These are phyloP conservation scores for Cytidiella melzeri DNA, from an alignment of 768 basidiomycete species.

Conservation along the genomic window DNA sequence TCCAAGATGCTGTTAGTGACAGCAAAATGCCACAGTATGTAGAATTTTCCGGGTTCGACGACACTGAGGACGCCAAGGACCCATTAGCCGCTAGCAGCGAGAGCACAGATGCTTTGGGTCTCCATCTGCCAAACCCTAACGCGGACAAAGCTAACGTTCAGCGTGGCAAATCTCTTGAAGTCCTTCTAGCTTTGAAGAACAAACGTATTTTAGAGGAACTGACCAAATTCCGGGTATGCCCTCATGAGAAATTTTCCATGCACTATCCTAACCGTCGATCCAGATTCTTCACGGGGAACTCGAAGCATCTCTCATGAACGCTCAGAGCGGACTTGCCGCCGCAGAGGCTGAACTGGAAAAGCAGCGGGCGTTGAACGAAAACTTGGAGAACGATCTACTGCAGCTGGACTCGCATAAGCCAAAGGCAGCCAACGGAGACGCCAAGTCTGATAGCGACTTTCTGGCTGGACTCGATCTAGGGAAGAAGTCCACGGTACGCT, in stretches of 20 bases:
- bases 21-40: constrained; percentile 59
- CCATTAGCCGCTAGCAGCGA: constrained; percentile 19
- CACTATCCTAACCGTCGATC: not conserved
- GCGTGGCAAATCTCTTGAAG: constrained; percentile 80
- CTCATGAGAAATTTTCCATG: too few relatives aligned
- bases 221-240: constrained; percentile 77
- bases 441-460: constrained; percentile 39
- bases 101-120: constrained; percentile 39
- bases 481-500: constrained; percentile 39
- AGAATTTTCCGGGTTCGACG: constrained; percentile 88
- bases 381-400: constrained; percentile 85
- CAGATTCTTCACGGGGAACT: constrained; percentile 84
- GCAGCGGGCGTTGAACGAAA: constrained; percentile 78
- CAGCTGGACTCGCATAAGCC: constrained; percentile 62
- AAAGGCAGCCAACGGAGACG: constrained; percentile 23
- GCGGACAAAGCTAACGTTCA: constrained; percentile 74
- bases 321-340: constrained; percentile 51
- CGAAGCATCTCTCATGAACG: constrained; percentile 54
- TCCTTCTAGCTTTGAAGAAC: constrained; percentile 89
- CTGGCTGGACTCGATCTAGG: constrained; percentile 73
- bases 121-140: constrained; percentile 84
- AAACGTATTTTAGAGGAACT: constrained; percentile 88
- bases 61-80: constrained; percentile 54
- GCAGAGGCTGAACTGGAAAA: constrained; percentile 66
- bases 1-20: not conserved